phyloP scores from a whole-genome alignment of 257 asterid genomes.

The Leptodermis oblonga region DNA sequence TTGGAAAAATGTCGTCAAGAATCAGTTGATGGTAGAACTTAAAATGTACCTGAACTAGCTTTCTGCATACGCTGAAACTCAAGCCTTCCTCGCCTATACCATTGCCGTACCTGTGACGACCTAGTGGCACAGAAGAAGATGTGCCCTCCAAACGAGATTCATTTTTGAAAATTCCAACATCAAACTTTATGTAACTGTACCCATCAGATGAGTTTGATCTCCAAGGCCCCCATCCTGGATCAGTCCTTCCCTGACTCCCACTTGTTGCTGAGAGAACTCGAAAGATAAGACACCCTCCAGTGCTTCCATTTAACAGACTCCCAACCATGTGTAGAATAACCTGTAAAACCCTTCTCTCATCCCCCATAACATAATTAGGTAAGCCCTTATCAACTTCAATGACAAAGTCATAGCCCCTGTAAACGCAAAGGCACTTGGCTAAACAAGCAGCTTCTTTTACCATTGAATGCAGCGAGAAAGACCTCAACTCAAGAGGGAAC shows the following conservation, averaged over 20 bases:
- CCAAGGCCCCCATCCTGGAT: constrained; percentile 62
- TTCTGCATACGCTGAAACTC: constrained; percentile 84
- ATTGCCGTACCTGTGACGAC: constrained; percentile 29
- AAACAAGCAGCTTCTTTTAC: constrained; percentile 80
- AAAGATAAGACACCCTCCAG: constrained; percentile 50
- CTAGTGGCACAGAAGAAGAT: constrained; percentile 19
- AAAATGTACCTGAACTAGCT: constrained; percentile 70
- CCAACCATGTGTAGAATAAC: constrained; percentile 86
- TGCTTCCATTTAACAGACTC: constrained; percentile 51
- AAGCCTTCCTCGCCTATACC: constrained; percentile 57
- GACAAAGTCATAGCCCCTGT: constrained; percentile 50
- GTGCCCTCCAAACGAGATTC: constrained; percentile 29
- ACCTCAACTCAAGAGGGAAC: constrained; percentile 56
- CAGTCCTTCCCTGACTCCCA: constrained; percentile 53
- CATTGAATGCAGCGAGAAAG: constrained; percentile 62
- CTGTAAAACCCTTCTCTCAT: constrained; percentile 80
- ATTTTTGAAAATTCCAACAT: constrained; percentile 44
- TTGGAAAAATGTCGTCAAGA: too few relatives aligned
- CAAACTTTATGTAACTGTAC: constrained; percentile 43
- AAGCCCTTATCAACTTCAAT: constrained; percentile 66
- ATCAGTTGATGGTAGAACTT: constrained; percentile 3
- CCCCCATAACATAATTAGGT: constrained; percentile 86
- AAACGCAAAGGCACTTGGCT: constrained; percentile 70
- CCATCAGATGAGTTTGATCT: constrained; percentile 60
- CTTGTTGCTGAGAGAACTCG: constrained; percentile 45